These are phyloP conservation scores for Viola pubescens DNA, from an alignment of 441 rosid genomes.

Conservation along the genomic window DNA sequence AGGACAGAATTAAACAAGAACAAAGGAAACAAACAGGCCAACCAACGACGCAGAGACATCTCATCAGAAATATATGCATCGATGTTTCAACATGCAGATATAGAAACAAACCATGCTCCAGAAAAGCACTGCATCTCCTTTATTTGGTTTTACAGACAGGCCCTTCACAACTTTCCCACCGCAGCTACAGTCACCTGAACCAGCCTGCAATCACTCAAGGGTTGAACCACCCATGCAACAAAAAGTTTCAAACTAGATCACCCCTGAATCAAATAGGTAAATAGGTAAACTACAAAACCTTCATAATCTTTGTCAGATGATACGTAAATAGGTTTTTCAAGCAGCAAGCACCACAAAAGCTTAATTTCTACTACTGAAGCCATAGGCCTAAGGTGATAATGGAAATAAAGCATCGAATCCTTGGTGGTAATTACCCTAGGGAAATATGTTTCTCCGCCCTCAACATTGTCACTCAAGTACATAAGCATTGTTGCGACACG, in stretches of 20 bases:
- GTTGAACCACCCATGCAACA: constrained; percentile 2
- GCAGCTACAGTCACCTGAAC: constrained; percentile 71
- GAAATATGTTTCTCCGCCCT: constrained; percentile 97
- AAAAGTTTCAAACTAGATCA: not conserved
- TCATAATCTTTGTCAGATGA: not conserved
- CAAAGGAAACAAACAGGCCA: not conserved
- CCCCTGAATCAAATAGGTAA: too few relatives aligned
- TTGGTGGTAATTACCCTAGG: constrained; percentile 48
- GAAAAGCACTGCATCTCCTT: constrained; percentile 91
- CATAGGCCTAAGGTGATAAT: not conserved
- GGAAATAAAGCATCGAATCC: not conserved
- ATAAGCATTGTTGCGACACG: constrained; percentile 86
- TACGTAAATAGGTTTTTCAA: not conserved
- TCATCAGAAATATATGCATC: too few relatives aligned
- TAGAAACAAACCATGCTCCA: constrained; percentile 94
- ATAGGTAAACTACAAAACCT: too few relatives aligned
- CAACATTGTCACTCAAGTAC: constrained; percentile 77
- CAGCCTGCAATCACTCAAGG: constrained; percentile 53
- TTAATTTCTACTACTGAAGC: too few relatives aligned
- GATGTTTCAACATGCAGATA: not conserved
- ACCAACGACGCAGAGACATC: not conserved
- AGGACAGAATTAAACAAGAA: too few relatives aligned
- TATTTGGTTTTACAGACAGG: constrained; percentile 64
- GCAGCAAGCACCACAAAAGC: not conserved
- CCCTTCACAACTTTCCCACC: constrained; percentile 80